Evolutionary conservation across 208 protist genomes (phyloP).

Genomic region (Naegleria lovaniensis): DNA sequence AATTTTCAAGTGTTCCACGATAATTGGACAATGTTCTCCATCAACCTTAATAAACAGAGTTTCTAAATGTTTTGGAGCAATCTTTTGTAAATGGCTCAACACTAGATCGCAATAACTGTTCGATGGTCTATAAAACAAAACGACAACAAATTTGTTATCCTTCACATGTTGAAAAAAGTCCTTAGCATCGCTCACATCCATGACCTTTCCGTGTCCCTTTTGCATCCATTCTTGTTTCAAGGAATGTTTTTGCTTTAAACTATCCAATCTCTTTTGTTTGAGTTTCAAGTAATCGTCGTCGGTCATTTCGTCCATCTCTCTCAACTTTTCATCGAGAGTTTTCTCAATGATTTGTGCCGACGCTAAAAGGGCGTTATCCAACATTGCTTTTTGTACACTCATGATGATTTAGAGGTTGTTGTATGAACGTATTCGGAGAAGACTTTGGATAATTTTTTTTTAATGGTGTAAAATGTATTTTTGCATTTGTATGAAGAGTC

Average conservation of each 20-base stretch:
- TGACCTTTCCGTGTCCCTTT: background rate
- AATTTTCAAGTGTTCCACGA: constrained; percentile 35
- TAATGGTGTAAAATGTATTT: too few relatives aligned
- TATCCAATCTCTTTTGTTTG: background rate
- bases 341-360: background rate
- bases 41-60: constrained; percentile 34
- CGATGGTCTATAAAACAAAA: background rate
- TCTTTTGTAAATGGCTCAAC: background rate
- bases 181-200: background rate
- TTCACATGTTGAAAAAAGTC: background rate
- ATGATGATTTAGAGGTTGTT: too few relatives aligned
- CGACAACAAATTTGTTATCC: background rate
- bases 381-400: background rate
- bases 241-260: background rate
- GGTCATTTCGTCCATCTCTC: background rate
- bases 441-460: too few relatives aligned
- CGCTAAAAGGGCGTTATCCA: background rate
- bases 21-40: constrained; percentile 38
- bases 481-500: too few relatives aligned
- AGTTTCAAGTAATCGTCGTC: background rate
- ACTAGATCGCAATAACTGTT: background rate
- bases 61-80: background rate
- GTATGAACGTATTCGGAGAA: too few relatives aligned
- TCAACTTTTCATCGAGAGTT: background rate
- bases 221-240: background rate